Conservation (phyloP, 2,329 filamentous ascomycete genomes). For the Colletotrichum simmondsii region DNA sequence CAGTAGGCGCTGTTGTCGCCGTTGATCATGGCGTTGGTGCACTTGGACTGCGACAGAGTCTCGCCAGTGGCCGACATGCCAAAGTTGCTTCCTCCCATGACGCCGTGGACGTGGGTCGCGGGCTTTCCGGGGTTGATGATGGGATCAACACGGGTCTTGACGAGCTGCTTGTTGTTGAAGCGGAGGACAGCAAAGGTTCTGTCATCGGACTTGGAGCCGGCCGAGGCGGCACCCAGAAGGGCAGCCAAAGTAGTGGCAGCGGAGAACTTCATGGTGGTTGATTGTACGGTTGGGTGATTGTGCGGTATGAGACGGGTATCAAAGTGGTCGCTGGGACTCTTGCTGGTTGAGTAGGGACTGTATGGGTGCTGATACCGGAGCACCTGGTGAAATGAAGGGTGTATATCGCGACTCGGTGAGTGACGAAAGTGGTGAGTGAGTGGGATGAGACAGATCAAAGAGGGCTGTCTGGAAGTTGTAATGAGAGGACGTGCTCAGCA, state of each 20-base stretch:
- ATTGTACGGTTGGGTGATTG: neutral
- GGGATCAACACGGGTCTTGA: conserved; percentile 74
- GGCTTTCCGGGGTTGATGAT: conserved; percentile 71
- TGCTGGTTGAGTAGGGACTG: conserved; percentile 24
- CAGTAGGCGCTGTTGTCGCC: conserved; percentile 82
- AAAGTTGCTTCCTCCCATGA: conserved; percentile 79
- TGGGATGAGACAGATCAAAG: conserved; percentile 42
- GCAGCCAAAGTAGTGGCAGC: conserved; percentile 46
- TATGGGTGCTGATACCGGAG: conserved; percentile 46
- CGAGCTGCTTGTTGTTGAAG: conserved; percentile 74
- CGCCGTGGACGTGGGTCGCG: conserved; percentile 74
- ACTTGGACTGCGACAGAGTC: conserved; percentile 69
- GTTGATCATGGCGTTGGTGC: conserved; percentile 76
- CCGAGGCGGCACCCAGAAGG: conserved; percentile 47
- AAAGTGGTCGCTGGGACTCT: conserved; percentile 10
- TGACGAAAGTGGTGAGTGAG: conserved; percentile 22
- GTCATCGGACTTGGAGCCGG: conserved; percentile 51
- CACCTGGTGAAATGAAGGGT: conserved; percentile 44
- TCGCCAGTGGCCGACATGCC: conserved; percentile 69
- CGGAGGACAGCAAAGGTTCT: conserved; percentile 76
- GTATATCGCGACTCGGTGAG: conserved; percentile 33
- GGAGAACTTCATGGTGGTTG: conserved; percentile 48
- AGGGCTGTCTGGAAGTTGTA: conserved; percentile 40
- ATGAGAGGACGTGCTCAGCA: conserved; percentile 51
- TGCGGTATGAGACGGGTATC: conserved; percentile 5